Base-by-base conservation (phyloP, 1,284 basidiomycete species). In the Trichosporon sp. region DNA sequence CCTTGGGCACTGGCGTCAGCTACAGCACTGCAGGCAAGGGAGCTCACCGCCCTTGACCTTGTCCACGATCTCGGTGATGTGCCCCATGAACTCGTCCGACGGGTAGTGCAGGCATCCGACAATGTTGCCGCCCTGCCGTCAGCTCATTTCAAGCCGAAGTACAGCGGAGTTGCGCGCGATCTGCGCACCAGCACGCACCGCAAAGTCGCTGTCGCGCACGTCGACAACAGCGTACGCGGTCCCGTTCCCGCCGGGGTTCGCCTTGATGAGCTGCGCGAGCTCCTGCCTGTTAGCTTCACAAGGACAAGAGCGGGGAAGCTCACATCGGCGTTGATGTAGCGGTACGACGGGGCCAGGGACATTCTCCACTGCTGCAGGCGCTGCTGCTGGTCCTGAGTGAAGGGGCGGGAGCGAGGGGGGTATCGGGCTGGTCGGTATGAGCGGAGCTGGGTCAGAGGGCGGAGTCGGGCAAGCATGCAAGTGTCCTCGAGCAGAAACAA, bases 111-210 rank as follows among this genome's bases (percentile, higher is more conserved):
- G 27, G 1, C 80, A 80, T 25, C 77, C 73, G 21, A 81, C 77
- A 65, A 84, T 84, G 70, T 83, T 83, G 4, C 83, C 83, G n/a
- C 83, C 82, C 81, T 83, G 66, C 11, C 3, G 64, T 70, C 64
- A 70, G 69, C 42, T 15, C 13, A 23, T n/a, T n/a, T n/a, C n/a
- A n/a, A n/a, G n/a, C n/a, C n/a, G n/a, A n/a, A n/a, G n/a, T n/a
- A n/a, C n/a, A n/a, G n/a, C n/a, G n/a, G n/a, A n/a, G n/a, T n/a
- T n/a, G n/a, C n/a, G n/a, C n/a, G n/a, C n/a, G n/a, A n/a, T n/a
- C n/a, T n/a, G n/a, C n/a, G n/a, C n/a, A n/a, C n/a, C n/a, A n/a
- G 62, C 34, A 8, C 80, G 74, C 71, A 82, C 82, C n/a, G 67
- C 75, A 67, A 83, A 84, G 72, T 84, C 83, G 58, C 73, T 74